Conservation (phyloP, 192 early-diverging fungal species). For the Podila verticillata region DNA sequence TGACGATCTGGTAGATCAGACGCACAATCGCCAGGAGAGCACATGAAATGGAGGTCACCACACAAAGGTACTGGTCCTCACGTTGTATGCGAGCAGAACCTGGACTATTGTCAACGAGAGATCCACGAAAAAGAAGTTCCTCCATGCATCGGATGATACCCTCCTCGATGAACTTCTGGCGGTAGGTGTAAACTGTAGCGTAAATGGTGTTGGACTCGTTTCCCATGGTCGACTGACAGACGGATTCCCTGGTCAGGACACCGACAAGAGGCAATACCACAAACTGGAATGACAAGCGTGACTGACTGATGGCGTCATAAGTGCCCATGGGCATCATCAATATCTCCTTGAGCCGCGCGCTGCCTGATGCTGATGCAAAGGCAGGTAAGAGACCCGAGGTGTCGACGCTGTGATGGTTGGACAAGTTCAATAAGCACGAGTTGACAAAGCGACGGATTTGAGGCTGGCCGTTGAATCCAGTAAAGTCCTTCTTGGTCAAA, state of each 20-base stretch:
- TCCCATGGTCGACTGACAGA: constrained; percentile 47
- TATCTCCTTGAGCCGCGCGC: constrained; percentile 28
- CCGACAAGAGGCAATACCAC: constrained; percentile 53
- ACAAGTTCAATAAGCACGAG: constrained; percentile 42
- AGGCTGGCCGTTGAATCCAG: not conserved
- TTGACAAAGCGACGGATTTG: constrained; percentile 29
- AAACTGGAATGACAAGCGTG: constrained; percentile 44
- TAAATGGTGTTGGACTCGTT: constrained; percentile 36
- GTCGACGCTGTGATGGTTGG: constrained; percentile 39
- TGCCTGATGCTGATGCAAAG: constrained; percentile 15
- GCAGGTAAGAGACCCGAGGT: constrained; percentile 27
- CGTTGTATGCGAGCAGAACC: not conserved
- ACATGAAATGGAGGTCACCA: constrained; percentile 16
- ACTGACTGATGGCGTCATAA: constrained; percentile 13
- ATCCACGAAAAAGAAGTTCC: constrained; percentile 22
- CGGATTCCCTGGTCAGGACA: constrained; percentile 37
- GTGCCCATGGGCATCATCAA: constrained; percentile 29
- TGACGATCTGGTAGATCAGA: constrained; percentile 47
- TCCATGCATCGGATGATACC: constrained; percentile 43
- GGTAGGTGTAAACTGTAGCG: constrained; percentile 34
- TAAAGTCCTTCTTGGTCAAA: constrained; percentile 7
- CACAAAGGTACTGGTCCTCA: constrained; percentile 7
- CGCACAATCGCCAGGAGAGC: constrained; percentile 47
- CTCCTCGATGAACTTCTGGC: constrained; percentile 18
- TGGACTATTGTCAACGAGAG: constrained; percentile 8